phyloP scores from a whole-genome alignment of 768 basidiomycete species.

The Hirschioporus abietinus region DNA sequence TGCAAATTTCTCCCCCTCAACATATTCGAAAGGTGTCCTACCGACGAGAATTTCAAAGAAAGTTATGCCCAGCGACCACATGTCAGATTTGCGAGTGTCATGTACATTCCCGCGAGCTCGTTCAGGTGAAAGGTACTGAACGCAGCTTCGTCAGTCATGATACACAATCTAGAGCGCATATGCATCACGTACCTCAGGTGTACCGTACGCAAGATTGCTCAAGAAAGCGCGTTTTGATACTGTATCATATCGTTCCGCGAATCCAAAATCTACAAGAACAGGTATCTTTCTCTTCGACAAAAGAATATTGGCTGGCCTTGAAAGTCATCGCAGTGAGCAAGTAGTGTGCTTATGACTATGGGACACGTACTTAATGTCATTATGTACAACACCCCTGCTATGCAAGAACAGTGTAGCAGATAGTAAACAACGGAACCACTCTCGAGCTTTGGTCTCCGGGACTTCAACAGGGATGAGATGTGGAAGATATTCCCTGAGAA shows the following conservation, averaged over 20 bases:
- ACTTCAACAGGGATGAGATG: slow-evolving; percentile 85
- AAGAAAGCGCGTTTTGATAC: slow-evolving; percentile 63
- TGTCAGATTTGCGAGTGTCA: slow-evolving; percentile 88
- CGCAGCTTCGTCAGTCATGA: neutral
- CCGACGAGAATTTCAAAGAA: slow-evolving; percentile 94
- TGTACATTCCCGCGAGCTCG: slow-evolving; percentile 84
- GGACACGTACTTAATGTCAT: slow-evolving; percentile 83
- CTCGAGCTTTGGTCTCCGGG: slow-evolving; percentile 65
- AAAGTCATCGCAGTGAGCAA: slow-evolving; percentile 1
- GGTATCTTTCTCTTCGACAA: slow-evolving; percentile 73
- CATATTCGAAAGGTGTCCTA: slow-evolving; percentile 86
- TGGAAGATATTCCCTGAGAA: slow-evolving; percentile 77
- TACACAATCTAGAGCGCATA: slow-evolving; percentile 7
- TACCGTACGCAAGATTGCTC: slow-evolving; percentile 83
- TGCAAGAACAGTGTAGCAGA: slow-evolving; percentile 85
- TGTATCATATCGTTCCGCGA: slow-evolving; percentile 81
- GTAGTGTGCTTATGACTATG: slow-evolving; percentile 3
- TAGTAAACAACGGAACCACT: slow-evolving; percentile 79
- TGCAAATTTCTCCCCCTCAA: slow-evolving; percentile 71
- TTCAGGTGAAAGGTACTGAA: slow-evolving; percentile 89
- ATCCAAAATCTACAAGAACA: slow-evolving; percentile 94
- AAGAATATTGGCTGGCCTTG: slow-evolving; percentile 89
- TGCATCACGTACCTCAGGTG: slow-evolving; percentile 64
- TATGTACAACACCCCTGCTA: slow-evolving; percentile 79
- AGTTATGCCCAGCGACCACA: slow-evolving; percentile 83